These are phyloP conservation scores for Zalaria obscura DNA, from an alignment of 2,329 filamentous ascomycete genomes.

Conservation along the genomic window DNA sequence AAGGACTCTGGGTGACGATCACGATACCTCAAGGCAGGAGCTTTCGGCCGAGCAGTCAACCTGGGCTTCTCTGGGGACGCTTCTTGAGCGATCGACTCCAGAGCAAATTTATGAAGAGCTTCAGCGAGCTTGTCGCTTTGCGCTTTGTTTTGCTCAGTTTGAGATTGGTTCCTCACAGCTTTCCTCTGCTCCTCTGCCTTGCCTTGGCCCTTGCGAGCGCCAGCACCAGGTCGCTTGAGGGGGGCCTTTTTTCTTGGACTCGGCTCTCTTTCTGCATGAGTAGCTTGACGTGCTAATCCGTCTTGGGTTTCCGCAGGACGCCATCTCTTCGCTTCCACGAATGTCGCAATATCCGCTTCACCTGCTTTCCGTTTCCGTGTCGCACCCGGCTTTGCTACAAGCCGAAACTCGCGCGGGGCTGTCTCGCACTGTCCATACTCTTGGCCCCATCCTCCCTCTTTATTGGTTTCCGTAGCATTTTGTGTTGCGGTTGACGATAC, in stretches of 20 bases:
- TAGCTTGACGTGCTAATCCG: background rate
- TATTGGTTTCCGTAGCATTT: background rate
- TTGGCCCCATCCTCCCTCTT: background rate
- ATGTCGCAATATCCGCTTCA: conserved; percentile 6
- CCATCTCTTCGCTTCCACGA: conserved; percentile 6
- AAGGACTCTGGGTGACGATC: conserved; percentile 15
- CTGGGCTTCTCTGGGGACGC: conserved; percentile 13
- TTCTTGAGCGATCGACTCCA: conserved; percentile 5
- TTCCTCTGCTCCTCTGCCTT: conserved; percentile 2
- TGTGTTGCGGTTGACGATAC: background rate
- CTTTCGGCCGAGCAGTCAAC: conserved; percentile 17
- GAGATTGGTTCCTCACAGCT: background rate
- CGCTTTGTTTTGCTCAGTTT: conserved; percentile 7
- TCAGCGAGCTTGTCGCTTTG: conserved; percentile 7
- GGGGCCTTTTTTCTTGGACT: background rate
- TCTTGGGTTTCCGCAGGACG: background rate
- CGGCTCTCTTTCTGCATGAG: background rate
- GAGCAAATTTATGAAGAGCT: conserved; percentile 4
- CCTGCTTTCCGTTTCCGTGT: background rate
- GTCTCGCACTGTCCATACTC: no score
- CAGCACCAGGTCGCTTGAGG: conserved; percentile 6
- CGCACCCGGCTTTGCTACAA: background rate
- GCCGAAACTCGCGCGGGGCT: background rate
- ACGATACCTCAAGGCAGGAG: conserved; percentile 18
- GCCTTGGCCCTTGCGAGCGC: background rate